Evolutionary conservation across 306 rosid genomes (phyloP).

Genomic region (Dalbergia oliveri): DNA sequence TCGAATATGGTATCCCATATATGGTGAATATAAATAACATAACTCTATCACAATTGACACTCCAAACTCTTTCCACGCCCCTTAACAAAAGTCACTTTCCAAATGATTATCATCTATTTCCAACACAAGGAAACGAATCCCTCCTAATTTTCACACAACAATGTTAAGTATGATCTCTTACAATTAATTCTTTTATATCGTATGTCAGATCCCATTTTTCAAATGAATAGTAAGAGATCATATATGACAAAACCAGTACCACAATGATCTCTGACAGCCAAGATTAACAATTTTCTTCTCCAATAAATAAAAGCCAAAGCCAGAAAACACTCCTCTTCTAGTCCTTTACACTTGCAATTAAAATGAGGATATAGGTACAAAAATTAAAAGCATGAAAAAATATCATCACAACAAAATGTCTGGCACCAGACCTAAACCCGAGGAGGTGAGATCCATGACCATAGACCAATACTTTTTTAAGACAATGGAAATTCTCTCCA

Average conservation of each 20-base stretch:
- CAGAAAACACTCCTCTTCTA: constrained; percentile 35
- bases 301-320: constrained; percentile 34
- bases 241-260: constrained; percentile 2
- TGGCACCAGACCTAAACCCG: constrained; percentile 37
- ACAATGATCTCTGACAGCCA: constrained; percentile 17
- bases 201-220: not conserved
- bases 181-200: too few species aligned
- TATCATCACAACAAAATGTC: constrained; percentile 48
- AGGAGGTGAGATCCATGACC: constrained; percentile 26
- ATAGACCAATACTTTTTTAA: constrained; percentile 34
- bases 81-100: too few species aligned
- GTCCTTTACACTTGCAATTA: constrained; percentile 36
- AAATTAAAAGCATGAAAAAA: constrained; percentile 40
- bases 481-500: constrained; percentile 44
- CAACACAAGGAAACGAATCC: too few species aligned
- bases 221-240: not conserved
- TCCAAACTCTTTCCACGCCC: too few species aligned
- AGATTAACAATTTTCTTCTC: constrained; percentile 11
- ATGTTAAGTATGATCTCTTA: too few species aligned
- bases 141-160: too few species aligned
- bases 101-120: too few species aligned
- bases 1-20: too few species aligned
- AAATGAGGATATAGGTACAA: constrained; percentile 35
- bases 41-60: too few species aligned
- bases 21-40: too few species aligned